Evolutionary conservation across 306 rosid species (phyloP).

Genomic region (Bauhinia variegata): DNA sequence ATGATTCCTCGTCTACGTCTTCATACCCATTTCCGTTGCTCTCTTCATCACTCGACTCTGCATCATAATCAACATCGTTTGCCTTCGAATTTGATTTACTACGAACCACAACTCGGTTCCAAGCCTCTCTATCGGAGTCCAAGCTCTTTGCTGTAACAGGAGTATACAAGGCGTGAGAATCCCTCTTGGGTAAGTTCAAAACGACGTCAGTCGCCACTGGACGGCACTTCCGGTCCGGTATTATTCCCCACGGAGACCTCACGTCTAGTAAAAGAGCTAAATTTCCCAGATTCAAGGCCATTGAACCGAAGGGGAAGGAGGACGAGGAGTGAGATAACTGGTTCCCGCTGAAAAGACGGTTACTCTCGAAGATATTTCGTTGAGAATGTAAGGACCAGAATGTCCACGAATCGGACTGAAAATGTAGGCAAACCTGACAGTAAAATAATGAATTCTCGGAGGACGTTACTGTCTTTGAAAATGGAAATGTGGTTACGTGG

Average conservation of each 20-base stretch:
- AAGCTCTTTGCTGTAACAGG: slow-evolving; percentile 48
- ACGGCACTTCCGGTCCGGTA: slow-evolving; percentile 61
- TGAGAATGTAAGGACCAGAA: slow-evolving; percentile 31
- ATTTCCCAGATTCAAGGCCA: slow-evolving; percentile 78
- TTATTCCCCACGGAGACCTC: slow-evolving; percentile 50
- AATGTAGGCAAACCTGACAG: not conserved
- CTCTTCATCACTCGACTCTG: slow-evolving; percentile 72
- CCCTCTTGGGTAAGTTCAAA: slow-evolving; percentile 64
- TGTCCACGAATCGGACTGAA: not conserved
- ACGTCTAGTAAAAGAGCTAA: slow-evolving; percentile 69
- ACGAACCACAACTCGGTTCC: slow-evolving; percentile 66
- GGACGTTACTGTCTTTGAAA: slow-evolving; percentile 5
- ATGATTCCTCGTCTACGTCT: slow-evolving; percentile 51
- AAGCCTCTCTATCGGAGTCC: slow-evolving; percentile 64
- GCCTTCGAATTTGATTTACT: slow-evolving; percentile 63
- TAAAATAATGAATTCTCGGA: not conserved
- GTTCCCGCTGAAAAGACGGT: slow-evolving; percentile 45
- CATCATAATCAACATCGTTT: slow-evolving; percentile 75
- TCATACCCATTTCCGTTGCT: slow-evolving; percentile 44
- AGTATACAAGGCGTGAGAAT: slow-evolving; percentile 41
- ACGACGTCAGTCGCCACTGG: slow-evolving; percentile 57
- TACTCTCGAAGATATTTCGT: not conserved
- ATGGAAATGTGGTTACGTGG: slow-evolving; percentile 38
- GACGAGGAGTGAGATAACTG: slow-evolving; percentile 1
- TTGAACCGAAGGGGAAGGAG: slow-evolving; percentile 21